Conservation (phyloP, 352 stramenopile genomes). For the Pythium volutum region DNA sequence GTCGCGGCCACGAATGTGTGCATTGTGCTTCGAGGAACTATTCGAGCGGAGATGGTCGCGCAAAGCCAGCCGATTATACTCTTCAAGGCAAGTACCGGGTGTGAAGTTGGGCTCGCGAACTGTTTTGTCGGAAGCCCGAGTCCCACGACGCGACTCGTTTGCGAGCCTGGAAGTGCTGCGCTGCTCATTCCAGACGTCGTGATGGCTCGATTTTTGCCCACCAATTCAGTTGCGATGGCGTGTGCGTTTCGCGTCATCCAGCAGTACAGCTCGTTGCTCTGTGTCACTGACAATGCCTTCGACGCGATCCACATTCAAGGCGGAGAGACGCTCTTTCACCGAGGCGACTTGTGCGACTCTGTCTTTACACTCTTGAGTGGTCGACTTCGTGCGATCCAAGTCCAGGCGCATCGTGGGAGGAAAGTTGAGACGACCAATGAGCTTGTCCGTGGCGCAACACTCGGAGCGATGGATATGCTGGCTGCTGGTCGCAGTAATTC, state of each 20-base stretch:
- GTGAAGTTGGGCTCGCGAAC: conserved; percentile 62
- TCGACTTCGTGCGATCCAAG: conserved; percentile 69
- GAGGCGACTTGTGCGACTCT: conserved; percentile 71
- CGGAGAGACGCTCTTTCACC: conserved; percentile 75
- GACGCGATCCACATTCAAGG: conserved; percentile 84
- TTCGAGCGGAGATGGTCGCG: conserved; percentile 49
- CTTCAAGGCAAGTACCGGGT: conserved; percentile 52
- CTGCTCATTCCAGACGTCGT: conserved; percentile 56
- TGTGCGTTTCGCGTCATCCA: conserved; percentile 62
- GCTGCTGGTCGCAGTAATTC: conserved; percentile 66
- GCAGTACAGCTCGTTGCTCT: conserved; percentile 73
- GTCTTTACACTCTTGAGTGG: conserved; percentile 83
- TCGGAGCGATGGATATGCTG: conserved; percentile 84
- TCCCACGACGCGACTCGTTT: conserved; percentile 43
- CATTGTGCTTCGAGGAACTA: conserved; percentile 53
- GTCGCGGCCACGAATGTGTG: conserved; percentile 30
- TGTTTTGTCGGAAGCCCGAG: conserved; percentile 57
- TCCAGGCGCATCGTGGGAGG: conserved; percentile 52
- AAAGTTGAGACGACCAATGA: conserved; percentile 77
- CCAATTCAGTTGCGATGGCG: conserved; percentile 40
- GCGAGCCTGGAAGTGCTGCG: conserved; percentile 39
- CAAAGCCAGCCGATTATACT: conserved; percentile 43
- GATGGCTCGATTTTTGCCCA: conserved; percentile 57
- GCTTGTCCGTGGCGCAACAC: conserved; percentile 70
- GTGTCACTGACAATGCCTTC: conserved; percentile 72